Evolutionary conservation across 2,329 filamentous ascomycete genomes (phyloP), one percentile per base, ranked within the genome.

Genomic region (Cercospora janseana): DNA sequence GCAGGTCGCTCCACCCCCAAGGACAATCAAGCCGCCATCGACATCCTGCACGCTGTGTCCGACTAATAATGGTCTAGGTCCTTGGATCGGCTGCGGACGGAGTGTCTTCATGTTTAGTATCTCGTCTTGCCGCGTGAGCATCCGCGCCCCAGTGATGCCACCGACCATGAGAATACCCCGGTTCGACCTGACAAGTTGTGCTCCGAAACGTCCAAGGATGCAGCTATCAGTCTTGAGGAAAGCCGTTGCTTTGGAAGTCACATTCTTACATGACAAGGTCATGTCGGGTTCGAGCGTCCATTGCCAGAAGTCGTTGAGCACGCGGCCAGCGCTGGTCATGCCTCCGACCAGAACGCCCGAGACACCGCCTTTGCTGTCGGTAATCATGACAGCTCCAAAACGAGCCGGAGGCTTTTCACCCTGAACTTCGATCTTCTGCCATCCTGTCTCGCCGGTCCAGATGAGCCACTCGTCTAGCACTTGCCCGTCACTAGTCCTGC

Each of bases 1-100:
- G 66, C 89, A 95, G 0, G 89, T 88, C 12, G 87, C 88, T 28
- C 89, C 91, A 12, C 91, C 91, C 1, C 89, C 89, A 40, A 86
- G 68, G 6, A 94, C 71, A 7, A 88, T 62, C 3, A 90, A 61
- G 13, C 77, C 69, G 23, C 72, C 61, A 21, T 71, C 70, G 1
- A 77, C 69, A 21, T 71, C 64, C 10, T 79, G 68, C 6, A 78
- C 72, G 4, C 82, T 82, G 48, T 83, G 79, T 2, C 91, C 89
- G 43, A 89, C 75, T 42, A 95, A 75, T 4, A 95, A 74, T 9
- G 88, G 88, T 46, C 82, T 72, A 15, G 72, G 71, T 15, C 68
- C 68, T 40, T 61, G 51, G 10, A 65, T 54, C 9, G 64, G 59
- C 46, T 65, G 56, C n/a, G 62, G 55, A 18, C 60, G 58, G 12